Evolutionary conservation across 2,329 filamentous ascomycete species (phyloP).

Genomic region (Epichloe uncinata): DNA sequence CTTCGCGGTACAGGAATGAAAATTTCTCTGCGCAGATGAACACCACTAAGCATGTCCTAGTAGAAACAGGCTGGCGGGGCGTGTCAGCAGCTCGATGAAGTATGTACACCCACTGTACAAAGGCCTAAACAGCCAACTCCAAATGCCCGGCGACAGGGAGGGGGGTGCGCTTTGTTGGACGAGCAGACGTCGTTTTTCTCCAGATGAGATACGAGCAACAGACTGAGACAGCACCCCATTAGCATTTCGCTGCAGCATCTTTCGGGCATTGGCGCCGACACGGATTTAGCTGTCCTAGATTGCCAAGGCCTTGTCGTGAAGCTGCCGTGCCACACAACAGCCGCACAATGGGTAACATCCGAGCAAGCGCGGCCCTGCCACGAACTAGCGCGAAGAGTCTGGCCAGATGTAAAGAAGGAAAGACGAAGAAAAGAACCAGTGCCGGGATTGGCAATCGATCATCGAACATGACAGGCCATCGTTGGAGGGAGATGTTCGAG

Average conservation of each 20-base stretch:
- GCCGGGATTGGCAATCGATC: background rate
- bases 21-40: background rate
- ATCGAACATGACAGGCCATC: background rate
- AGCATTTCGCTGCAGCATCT: constrained; percentile 1
- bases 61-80: background rate
- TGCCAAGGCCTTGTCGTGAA: background rate
- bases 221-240: background rate
- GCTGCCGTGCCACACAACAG: background rate
- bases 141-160: background rate
- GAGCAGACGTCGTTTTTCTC: background rate
- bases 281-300: background rate
- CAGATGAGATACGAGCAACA: background rate
- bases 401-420: background rate
- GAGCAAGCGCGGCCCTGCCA: no score
- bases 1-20: background rate
- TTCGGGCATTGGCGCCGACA: background rate
- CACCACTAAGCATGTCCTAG: background rate
- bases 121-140: background rate
- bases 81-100: background rate
- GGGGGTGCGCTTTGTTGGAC: constrained; percentile 1
- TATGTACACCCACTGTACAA: no score
- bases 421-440: background rate
- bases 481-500: background rate
- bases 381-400: background rate
- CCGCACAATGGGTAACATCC: background rate